phyloP scores from a whole-genome alignment of 441 rosid genomes.

The Lepidium campestre region DNA sequence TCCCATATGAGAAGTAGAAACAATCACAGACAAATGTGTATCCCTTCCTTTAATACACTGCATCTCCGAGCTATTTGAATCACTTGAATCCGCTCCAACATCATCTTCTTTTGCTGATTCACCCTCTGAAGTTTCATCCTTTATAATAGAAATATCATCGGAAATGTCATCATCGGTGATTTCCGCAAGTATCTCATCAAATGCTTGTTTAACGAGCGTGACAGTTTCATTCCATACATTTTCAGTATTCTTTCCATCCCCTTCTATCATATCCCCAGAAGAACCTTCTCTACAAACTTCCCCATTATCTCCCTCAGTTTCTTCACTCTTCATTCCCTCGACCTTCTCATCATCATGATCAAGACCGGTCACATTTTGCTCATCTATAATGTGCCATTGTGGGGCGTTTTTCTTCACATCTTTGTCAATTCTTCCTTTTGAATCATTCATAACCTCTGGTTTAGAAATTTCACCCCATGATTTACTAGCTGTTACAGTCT shows the following conservation, averaged over 20 bases:
- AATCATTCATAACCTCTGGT: slow-evolving; percentile 9
- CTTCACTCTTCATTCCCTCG: slow-evolving; percentile 21
- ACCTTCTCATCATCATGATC: slow-evolving; percentile 34
- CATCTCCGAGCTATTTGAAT: slow-evolving; percentile 25
- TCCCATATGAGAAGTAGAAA: slow-evolving; percentile 17
- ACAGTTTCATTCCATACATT: slow-evolving; percentile 52
- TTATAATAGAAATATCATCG: slow-evolving; percentile 35
- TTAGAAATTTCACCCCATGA: background rate
- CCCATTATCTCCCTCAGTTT: slow-evolving; percentile 19
- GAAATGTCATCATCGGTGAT: slow-evolving; percentile 43
- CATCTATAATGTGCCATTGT: slow-evolving; percentile 45
- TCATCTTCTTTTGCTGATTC: slow-evolving; percentile 27
- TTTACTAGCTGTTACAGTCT: background rate
- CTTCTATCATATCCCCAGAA: slow-evolving; percentile 19
- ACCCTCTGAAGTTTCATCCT: slow-evolving; percentile 27
- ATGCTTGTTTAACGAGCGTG: slow-evolving; percentile 72
- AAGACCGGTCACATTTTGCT: slow-evolving; percentile 47
- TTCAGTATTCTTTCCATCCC: slow-evolving; percentile 29
- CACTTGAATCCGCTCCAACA: slow-evolving; percentile 26
- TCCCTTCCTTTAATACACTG: slow-evolving; percentile 21
- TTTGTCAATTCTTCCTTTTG: background rate
- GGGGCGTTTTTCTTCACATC: slow-evolving; percentile 34
- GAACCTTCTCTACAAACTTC: slow-evolving; percentile 10
- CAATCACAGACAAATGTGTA: slow-evolving; percentile 27
- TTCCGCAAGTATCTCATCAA: slow-evolving; percentile 69